Evolutionary conservation across 2,329 filamentous ascomycete species (phyloP), one percentile per base, ranked within the genome.

Genomic region (Trichoderma citrinoviride): DNA sequence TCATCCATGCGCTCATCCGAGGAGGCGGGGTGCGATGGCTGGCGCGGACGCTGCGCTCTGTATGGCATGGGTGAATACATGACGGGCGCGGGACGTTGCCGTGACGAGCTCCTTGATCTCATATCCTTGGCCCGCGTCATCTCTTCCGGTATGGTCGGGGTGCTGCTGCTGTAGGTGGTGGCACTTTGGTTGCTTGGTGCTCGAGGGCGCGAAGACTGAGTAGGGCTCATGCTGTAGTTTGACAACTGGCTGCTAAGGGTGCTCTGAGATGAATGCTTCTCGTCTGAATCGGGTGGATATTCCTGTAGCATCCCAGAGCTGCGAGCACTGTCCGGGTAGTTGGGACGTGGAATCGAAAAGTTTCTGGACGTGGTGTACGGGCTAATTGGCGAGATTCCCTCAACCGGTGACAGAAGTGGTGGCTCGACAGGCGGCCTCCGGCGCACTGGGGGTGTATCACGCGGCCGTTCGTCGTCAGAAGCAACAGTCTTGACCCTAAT

Each of bases 401-500:
- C 49, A 46, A 43, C 25, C 23, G 46, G 63, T 15, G 54, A 50
- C 8, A 47, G 47, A 8, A 44, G 27, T 25, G 52, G n/a, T 19
- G 57, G 43, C 19, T 62, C 57, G 14, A 61, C 57, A 10, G 50
- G 50, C 17, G 61, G 68, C 23, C 72, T 67, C 27, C 73, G 69
- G 50, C 72, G 68, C 15, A 71, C 69, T 15, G 41, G 40, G 7
- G 54, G 8, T 69, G 70, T 52, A 15, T 56, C 43, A 3, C 43
- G 47, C 19, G 67, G 66, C 2, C 68, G 68, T 3, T 60, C 67
- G 37, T 73, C 71, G 5, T 66, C 66, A n/a, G 58, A 62, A 10
- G 40, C 65, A 17, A 58, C 61, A 19, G 70, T 70, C 19, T 69
- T 66, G 33, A 66, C 65, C 23, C 73, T 71, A 41, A 77, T 69